These are phyloP conservation scores for Dipodascus albidus DNA, from an alignment of 805 yeast species.

Conservation along the genomic window DNA sequence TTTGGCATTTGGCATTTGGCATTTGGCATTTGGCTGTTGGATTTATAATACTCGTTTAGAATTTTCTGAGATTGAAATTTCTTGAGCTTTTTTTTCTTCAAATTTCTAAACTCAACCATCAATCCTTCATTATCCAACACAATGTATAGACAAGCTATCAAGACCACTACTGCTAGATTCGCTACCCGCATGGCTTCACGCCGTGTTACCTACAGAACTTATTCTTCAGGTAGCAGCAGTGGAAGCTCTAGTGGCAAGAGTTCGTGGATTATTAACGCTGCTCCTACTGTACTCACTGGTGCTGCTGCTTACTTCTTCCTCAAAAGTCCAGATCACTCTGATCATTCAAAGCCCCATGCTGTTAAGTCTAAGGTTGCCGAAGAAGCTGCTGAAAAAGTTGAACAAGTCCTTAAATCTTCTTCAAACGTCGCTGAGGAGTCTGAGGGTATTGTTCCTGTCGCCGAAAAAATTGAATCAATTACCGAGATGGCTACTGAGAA, in stretches of 20 bases:
- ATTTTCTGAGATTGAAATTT: not conserved
- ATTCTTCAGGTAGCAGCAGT: not conserved
- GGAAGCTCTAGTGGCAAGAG: not conserved
- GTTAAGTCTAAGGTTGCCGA: not conserved
- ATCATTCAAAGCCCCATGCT: too few species aligned
- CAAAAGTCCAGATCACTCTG: not conserved
- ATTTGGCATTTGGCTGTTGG: too few species aligned
- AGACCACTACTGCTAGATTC: not conserved
- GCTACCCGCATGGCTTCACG: not conserved
- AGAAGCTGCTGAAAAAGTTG: not conserved
- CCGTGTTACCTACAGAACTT: not conserved
- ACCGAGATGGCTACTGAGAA: too few species aligned
- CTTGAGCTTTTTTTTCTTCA: not conserved
- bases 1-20: too few species aligned
- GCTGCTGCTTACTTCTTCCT: not conserved
- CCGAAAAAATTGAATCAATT: not conserved
- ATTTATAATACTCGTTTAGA: not conserved
- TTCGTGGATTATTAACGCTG: not conserved
- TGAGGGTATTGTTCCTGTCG: not conserved
- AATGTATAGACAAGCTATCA: conserved; percentile 1
- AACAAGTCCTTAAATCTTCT: not conserved
- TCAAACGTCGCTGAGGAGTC: not conserved
- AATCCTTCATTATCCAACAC: too few species aligned
- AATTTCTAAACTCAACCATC: not conserved
- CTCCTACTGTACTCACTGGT: not conserved